Conservation (phyloP, 192 early-diverging fungal genomes). For the Phlyctochytrium planicorne region DNA sequence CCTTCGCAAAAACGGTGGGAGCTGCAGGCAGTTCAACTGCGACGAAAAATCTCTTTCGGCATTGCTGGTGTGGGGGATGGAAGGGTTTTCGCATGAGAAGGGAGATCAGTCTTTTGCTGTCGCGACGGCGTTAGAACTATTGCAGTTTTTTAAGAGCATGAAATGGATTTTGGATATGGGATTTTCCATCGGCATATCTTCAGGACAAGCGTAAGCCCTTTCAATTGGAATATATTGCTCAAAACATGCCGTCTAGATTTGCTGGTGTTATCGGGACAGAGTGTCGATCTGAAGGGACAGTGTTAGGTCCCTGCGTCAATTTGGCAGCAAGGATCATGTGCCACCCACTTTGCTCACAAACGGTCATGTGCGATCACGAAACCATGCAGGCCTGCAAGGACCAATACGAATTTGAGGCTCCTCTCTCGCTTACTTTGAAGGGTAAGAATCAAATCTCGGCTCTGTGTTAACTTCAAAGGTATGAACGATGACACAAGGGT, state of each 20-base stretch:
- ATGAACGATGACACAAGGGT: too few relatives aligned
- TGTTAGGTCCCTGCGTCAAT: constrained; percentile 30
- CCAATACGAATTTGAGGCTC: neutral
- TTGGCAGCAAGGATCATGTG: constrained; percentile 25
- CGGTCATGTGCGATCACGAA: neutral
- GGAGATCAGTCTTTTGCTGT: constrained; percentile 26
- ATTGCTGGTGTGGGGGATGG: constrained; percentile 39
- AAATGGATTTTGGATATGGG: constrained; percentile 3
- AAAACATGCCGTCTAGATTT: neutral
- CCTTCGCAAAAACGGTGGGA: constrained; percentile 28
- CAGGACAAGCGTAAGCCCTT: constrained; percentile 1
- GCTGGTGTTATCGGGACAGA: constrained; percentile 15
- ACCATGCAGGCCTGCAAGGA: neutral
- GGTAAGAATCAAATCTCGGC: too few relatives aligned
- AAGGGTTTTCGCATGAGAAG: constrained; percentile 37
- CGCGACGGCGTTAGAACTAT: constrained; percentile 24
- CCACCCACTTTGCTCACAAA: neutral
- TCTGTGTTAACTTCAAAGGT: too few relatives aligned
- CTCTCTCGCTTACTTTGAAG: neutral
- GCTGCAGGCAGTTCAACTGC: constrained; percentile 32
- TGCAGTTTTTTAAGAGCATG: neutral
- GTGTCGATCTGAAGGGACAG: constrained; percentile 20
- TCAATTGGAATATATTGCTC: neutral
- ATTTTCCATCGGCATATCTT: constrained; percentile 21
- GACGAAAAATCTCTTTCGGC: constrained; percentile 38